phyloP scores from a whole-genome alignment of 805 yeast species.

The Tetrapisispora fleetii region DNA sequence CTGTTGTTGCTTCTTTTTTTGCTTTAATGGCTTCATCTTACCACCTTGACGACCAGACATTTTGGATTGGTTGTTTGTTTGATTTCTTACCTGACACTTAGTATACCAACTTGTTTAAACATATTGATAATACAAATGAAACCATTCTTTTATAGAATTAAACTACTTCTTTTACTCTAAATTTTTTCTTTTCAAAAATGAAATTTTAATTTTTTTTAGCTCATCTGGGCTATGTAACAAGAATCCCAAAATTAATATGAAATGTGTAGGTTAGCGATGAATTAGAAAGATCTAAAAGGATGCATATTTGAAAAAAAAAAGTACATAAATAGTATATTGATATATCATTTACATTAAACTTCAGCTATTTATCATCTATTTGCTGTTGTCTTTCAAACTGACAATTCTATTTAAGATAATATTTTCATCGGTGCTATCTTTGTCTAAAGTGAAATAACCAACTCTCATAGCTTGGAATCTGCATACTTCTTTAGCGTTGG shows the following conservation, averaged over 20 bases:
- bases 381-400: constrained; percentile 69
- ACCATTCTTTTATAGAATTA: too few species aligned
- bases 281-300: neutral
- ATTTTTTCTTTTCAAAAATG: too few species aligned
- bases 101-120: too few species aligned
- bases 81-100: too few species aligned
- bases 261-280: neutral
- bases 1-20: constrained; percentile 67
- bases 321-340: neutral
- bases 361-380: constrained; percentile 18
- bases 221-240: too few species aligned
- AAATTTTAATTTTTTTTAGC: too few species aligned
- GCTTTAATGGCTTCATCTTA: constrained; percentile 68
- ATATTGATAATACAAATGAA: too few species aligned
- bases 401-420: constrained; percentile 85
- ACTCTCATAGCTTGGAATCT: constrained; percentile 97
- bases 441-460: constrained; percentile 89
- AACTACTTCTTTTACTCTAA: neutral
- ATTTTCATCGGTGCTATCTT: constrained; percentile 52
- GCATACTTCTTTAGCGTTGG: constrained; percentile 60
- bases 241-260: too few species aligned
- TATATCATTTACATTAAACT: neutral
- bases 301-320: neutral
- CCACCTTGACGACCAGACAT: constrained; percentile 99
- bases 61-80: neutral